Base-by-base conservation (phyloP, 2,329 filamentous ascomycete genomes). In the Teratosphaeriaceae sp. region DNA sequence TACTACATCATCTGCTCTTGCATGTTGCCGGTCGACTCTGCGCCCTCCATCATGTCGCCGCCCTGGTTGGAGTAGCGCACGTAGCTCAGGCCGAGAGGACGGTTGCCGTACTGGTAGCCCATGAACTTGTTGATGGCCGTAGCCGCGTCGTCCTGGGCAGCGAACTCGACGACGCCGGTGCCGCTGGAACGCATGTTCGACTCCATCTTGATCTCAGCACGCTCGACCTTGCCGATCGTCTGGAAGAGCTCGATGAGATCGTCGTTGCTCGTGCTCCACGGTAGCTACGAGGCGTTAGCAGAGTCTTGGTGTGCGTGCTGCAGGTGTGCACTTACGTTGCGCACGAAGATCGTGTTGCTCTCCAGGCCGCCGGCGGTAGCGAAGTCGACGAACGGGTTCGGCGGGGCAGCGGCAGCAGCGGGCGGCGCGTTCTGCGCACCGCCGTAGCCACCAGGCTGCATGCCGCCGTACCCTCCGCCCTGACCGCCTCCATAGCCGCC, bases 121-220 rank as follows among this genome's bases (percentile, higher is more conserved):
- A 92, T 90, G 72, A 98, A 98, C 66, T 98, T 98, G 59, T 87
- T 79, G 31, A 98, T 97, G 35, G 90, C 84, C 18, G 88, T 96
- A 57, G 95, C 88, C 1, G 92, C 88, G 50, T 88, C 94, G 7
- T 89, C 82, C 13, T 79, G 70, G 42, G 70, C 78, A 61, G 94
- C 87, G 63, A 98, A 97, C 49, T 92, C 83, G 43, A 98, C 92
- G n/a, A 98, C 92, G 62, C 92, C 92, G 46, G 86, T 92, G 51
- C 92, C 92, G 51, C 88, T 85, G 47, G 92, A 98, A 57, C 92
- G 86, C 35, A 92, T 92, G 59, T 94, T 97, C 3, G 87, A 85
- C 66, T 98, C 92, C 61, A 98, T 97, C 68, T 98, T 92, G 44
- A 98, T 97, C 69, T 98, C 92, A n/a, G 92, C 92, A 58, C 92